phyloP scores from a whole-genome alignment of 768 basidiomycete genomes.

The Pleurotus platypus region DNA sequence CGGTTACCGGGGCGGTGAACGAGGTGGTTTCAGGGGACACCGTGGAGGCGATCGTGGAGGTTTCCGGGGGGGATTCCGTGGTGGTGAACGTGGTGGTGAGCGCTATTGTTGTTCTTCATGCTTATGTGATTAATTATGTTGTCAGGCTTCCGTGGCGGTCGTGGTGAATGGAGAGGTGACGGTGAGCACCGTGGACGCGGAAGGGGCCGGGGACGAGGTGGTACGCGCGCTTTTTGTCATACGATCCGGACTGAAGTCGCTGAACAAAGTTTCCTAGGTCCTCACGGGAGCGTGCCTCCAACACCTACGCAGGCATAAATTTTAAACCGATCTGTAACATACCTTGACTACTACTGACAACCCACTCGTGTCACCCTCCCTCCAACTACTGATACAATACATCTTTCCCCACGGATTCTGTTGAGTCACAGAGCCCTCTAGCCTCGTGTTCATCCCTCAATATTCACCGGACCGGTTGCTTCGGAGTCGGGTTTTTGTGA shows the following conservation, averaged over 20 bases:
- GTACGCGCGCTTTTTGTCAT: slow-evolving; percentile 19
- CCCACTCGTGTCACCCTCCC: background rate
- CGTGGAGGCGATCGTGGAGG: slow-evolving; percentile 31
- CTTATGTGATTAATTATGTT: slow-evolving; percentile 2
- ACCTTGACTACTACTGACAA: background rate
- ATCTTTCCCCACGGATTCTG: background rate
- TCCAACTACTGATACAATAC: background rate
- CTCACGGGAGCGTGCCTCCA: slow-evolving; percentile 10
- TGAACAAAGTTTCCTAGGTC: background rate
- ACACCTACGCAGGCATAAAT: slow-evolving; percentile 19
- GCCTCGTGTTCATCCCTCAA: background rate
- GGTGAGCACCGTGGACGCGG: slow-evolving; percentile 37
- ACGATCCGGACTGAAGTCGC: background rate
- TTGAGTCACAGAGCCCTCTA: background rate
- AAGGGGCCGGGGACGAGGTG: slow-evolving; percentile 42
- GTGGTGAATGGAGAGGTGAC: slow-evolving; percentile 48
- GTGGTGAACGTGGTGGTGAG: slow-evolving; percentile 20
- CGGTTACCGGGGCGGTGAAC: slow-evolving; percentile 29
- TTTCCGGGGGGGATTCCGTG: slow-evolving; percentile 32
- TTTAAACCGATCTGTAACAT: too few species aligned
- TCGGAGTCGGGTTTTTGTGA: background rate
- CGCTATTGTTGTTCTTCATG: background rate
- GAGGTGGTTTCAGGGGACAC: slow-evolving; percentile 35
- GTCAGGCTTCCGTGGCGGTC: slow-evolving; percentile 28
- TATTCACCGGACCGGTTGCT: background rate